Base-by-base conservation (phyloP, 164 flowering plant genomes). In the Euptelea pleiosperma region DNA sequence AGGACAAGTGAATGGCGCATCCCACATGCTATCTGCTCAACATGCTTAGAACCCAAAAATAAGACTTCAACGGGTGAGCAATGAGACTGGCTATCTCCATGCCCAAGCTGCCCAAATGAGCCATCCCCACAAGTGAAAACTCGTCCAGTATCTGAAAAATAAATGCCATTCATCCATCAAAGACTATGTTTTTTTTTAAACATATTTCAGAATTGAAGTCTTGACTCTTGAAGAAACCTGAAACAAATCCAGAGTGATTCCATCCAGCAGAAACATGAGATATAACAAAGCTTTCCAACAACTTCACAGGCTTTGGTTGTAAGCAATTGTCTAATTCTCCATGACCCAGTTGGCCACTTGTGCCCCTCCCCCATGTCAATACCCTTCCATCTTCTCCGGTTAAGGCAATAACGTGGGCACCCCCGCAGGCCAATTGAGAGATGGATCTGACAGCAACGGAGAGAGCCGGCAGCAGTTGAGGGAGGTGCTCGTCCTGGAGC, bases 71-170 rank as follows among this genome's bases (percentile, higher is more conserved):
- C 55, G 33, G 96, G 95, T 61, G 66, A 71, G 45, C 62, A 60
- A 42, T 68, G 84, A 37, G 89, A 81, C 49, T 58, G 48, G 58
- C 57, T 70, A 71, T 89, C 89, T 35, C 91, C 96, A 70, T 81
- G 95, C 59, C 98, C 98, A 36, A 92, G 93, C 78, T 92, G 98
- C 55, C 98, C 98, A 77, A 89, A 89, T n/a, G 96, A 80, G 29
- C 96, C 98, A 74, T 92, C 96, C 22, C 98, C 98, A 72, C 98
- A 92, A 60, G 96, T 87, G 70, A 81, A 86, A 58, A 89, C 62
- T 52, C 63, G 21, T 39, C 98, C 91, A 28, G 25, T 40, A 65
- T 81, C 96, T 91, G 71, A 31, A 57, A 52, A 34, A n/a, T 15
- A 29, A 67, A 39, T 0, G n/a, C n/a, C n/a, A n/a, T n/a, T n/a